These are phyloP conservation scores for Mucor ambiguus DNA, from an alignment of 371 early-diverging fungal species.

Conservation along the genomic window DNA sequence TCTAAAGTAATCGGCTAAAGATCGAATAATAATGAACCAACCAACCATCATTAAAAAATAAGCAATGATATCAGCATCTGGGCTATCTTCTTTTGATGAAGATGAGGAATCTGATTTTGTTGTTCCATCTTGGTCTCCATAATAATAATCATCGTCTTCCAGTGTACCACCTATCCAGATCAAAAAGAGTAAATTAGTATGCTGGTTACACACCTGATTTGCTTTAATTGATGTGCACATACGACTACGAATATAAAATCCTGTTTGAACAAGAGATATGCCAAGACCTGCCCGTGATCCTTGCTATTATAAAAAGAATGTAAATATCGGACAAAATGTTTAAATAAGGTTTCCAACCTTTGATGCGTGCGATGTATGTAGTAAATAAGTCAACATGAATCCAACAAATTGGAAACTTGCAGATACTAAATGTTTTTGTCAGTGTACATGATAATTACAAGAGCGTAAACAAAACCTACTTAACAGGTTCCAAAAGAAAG, in stretches of 20 bases:
- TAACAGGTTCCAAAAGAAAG: constrained; percentile 65
- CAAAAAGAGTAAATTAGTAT: constrained; percentile 3
- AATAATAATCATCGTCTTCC: constrained; percentile 25
- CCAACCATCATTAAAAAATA: constrained; percentile 60
- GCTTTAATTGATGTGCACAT: neutral
- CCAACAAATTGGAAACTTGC: constrained; percentile 75
- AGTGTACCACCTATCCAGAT: constrained; percentile 26
- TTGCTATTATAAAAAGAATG: constrained; percentile 13
- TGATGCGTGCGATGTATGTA: constrained; percentile 68
- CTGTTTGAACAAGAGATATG: constrained; percentile 58
- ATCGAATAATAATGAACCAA: constrained; percentile 54
- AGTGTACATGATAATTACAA: neutral
- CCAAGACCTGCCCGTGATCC: constrained; percentile 66
- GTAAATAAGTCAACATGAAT: constrained; percentile 69
- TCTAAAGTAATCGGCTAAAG: constrained; percentile 51
- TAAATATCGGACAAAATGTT: constrained; percentile 14
- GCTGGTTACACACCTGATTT: neutral
- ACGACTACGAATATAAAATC: constrained; percentile 56
- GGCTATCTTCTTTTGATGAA: constrained; percentile 14
- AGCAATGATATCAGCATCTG: constrained; percentile 31
- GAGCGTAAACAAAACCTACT: constrained; percentile 34
- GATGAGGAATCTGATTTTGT: neutral
- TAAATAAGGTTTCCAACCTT: constrained; percentile 33
- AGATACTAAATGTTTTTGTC: constrained; percentile 45
- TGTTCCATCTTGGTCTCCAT: constrained; percentile 9